Evolutionary conservation across 768 basidiomycete species (phyloP).

Genomic region (Boletus barrowsii): DNA sequence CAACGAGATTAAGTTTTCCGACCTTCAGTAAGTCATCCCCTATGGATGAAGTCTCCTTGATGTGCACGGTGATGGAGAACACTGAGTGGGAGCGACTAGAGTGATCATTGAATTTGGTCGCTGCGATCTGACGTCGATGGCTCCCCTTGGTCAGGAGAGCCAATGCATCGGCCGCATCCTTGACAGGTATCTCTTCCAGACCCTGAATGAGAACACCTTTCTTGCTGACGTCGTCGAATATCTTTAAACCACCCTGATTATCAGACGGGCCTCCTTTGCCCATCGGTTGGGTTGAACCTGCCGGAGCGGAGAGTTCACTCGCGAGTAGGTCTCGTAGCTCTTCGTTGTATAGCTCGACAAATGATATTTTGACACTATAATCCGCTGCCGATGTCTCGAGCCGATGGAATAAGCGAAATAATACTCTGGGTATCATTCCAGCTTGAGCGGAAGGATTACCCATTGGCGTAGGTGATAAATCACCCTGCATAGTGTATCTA

Average conservation of each 20-base stretch:
- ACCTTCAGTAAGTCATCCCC: constrained; percentile 90
- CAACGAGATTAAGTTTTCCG: constrained; percentile 96
- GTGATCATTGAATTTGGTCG: constrained; percentile 97
- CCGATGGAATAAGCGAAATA: constrained; percentile 87
- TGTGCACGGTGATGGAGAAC: constrained; percentile 93
- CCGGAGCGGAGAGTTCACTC: constrained; percentile 68
- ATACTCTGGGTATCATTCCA: constrained; percentile 92
- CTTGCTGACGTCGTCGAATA: constrained; percentile 90
- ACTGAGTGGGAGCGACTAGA: constrained; percentile 97
- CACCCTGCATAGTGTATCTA: constrained; percentile 97
- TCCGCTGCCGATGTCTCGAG: constrained; percentile 76
- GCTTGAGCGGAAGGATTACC: constrained; percentile 87
- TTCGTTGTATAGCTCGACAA: constrained; percentile 96
- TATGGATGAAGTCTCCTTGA: constrained; percentile 72
- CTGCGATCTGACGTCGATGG: constrained; percentile 86
- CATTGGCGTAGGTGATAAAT: constrained; percentile 76
- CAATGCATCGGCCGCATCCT: constrained; percentile 79
- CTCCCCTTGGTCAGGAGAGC: constrained; percentile 85
- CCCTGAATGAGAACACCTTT: constrained; percentile 93
- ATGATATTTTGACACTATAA: constrained; percentile 91
- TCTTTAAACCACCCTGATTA: constrained; percentile 64
- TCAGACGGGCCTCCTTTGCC: constrained; percentile 55
- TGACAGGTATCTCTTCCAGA: constrained; percentile 84
- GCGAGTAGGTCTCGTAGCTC: constrained; percentile 93
- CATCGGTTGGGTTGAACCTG: constrained; percentile 74